These are phyloP conservation scores for Diaporthe nobilis DNA, from an alignment of 2,329 filamentous ascomycete genomes.

Conservation along the genomic window DNA sequence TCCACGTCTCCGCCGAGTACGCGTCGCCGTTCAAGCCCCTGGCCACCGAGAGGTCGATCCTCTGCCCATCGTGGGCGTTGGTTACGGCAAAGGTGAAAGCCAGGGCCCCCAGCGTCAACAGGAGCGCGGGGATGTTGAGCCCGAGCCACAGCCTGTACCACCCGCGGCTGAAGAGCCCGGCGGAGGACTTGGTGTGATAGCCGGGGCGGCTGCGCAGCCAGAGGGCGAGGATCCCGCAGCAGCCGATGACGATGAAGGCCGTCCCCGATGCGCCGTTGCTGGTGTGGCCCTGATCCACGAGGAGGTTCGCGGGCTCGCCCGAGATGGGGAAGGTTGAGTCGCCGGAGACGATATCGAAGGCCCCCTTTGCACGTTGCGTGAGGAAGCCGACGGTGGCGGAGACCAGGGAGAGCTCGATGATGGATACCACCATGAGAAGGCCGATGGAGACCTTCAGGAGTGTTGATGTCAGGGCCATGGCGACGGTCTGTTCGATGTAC, in stretches of 20 bases:
- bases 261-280: slow-evolving; percentile 58
- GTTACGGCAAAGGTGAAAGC: slow-evolving; percentile 55
- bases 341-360: slow-evolving; percentile 47
- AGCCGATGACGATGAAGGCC: slow-evolving; percentile 52
- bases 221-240: slow-evolving; percentile 52
- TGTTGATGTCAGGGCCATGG: slow-evolving; percentile 40
- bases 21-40: slow-evolving; percentile 42
- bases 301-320: slow-evolving; percentile 50
- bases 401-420: slow-evolving; percentile 56
- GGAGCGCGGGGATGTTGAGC: slow-evolving; percentile 51
- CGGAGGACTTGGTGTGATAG: slow-evolving; percentile 43
- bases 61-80: slow-evolving; percentile 48
- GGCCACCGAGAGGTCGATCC: slow-evolving; percentile 50
- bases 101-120: slow-evolving; percentile 55
- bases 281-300: slow-evolving; percentile 59
- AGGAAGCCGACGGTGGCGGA: slow-evolving; percentile 57
- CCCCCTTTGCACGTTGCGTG: slow-evolving; percentile 49
- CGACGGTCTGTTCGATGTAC: neutral
- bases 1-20: slow-evolving; percentile 53
- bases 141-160: slow-evolving; percentile 54
- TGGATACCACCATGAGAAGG: slow-evolving; percentile 54
- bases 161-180: slow-evolving; percentile 27
- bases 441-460: slow-evolving; percentile 47
- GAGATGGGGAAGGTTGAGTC: slow-evolving; percentile 47
- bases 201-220: slow-evolving; percentile 47